Evolutionary conservation across 345 rosid species (phyloP).

Genomic region (Mercurialis annua): DNA sequence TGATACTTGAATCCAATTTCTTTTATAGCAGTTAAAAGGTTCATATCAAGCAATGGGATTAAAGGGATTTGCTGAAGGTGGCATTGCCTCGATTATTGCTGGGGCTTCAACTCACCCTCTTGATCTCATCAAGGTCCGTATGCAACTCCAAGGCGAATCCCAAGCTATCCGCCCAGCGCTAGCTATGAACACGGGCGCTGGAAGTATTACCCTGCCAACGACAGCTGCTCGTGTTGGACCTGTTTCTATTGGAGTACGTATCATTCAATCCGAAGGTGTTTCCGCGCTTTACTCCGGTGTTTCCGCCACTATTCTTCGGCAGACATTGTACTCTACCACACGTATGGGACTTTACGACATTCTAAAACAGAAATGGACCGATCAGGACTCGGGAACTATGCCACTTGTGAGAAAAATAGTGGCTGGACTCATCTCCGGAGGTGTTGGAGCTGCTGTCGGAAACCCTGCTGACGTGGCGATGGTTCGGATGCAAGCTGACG

Average conservation of each 20-base stretch:
- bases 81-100: conserved; percentile 19
- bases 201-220: background rate
- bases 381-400: background rate
- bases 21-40: too few relatives aligned
- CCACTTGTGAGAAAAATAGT: conserved; percentile 13
- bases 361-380: conserved; percentile 15
- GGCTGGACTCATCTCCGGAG: conserved; percentile 10
- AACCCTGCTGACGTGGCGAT: conserved; percentile 23
- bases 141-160: conserved; percentile 23
- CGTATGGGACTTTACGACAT: conserved; percentile 20
- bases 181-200: background rate
- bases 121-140: conserved; percentile 22
- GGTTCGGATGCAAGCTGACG: conserved; percentile 23
- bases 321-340: conserved; percentile 21
- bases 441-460: conserved; percentile 12
- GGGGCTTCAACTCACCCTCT: conserved; percentile 24
- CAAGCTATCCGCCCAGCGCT: conserved; percentile 1
- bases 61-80: conserved; percentile 26
- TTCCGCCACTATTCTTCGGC: conserved; percentile 17
- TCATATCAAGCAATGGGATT: conserved; percentile 13
- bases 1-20: too few relatives aligned
- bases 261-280: conserved; percentile 16
- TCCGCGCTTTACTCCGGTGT: conserved; percentile 15
- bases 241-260: conserved; percentile 9
- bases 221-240: conserved; percentile 17